Base-by-base conservation (phyloP, 139 green algal species). In the Coccomyxa sp. region DNA sequence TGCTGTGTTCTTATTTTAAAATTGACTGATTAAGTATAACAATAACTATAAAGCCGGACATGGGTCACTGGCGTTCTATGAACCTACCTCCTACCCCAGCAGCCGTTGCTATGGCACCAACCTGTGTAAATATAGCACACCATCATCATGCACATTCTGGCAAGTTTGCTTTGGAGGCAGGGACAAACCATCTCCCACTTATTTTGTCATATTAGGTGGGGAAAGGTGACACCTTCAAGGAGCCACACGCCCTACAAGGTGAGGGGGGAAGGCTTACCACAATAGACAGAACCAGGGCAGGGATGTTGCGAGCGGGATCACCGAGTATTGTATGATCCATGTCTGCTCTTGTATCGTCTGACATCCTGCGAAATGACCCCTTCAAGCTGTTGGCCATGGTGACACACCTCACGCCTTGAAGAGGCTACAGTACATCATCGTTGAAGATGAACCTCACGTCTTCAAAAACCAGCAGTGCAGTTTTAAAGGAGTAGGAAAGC, bases 61-160 rank as follows among this genome's bases (percentile, higher is more conserved):
- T 51, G 38, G 38, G 38, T 7, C 66, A 74, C 21, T 10, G 66
- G 66, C 21, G 23, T 27, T 30, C 66, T 30, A 10, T 30, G 9
- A 74, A 74, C 66, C 3, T 27, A 67, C 82, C 83, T 21, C 83
- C 83, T 9, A 79, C 83, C 16, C 83, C 83, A 66, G 83, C 83
- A 77, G 83, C 79, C 60, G 67, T 86, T 32, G 78, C 63, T 23
- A 86, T n/a, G 30, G 83, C 77, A 13, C 82, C 82, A 79, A 82
- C 63, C 82, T 86, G 51, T 3, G 9, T 10, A 74, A 14, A 23
- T 9, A 74, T 30, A 74, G 38, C 63, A 71, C 63, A 71, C 63
- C 18, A 71, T 15, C 63, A 71, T 25, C 63, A 71, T 25, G 18
- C 63, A 71, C 7, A 71, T 71, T 14, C 63, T 71, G 63, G 18